These are phyloP conservation scores for Earliella scabrosa DNA, from an alignment of 1,284 basidiomycete species.

Conservation along the genomic window DNA sequence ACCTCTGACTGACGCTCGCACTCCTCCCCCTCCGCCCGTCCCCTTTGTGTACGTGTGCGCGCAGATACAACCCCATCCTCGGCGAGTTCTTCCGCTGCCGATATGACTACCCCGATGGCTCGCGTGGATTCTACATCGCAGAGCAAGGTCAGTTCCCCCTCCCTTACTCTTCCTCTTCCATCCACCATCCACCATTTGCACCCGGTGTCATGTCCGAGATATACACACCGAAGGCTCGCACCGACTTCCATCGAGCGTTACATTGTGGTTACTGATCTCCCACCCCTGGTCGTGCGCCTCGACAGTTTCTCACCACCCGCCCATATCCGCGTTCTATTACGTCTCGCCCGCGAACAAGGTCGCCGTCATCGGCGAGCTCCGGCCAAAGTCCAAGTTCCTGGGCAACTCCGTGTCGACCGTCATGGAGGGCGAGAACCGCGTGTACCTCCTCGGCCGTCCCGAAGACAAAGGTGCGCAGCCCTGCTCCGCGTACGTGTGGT, in stretches of 20 bases:
- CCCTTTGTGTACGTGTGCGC: not conserved
- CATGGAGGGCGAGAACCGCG: conserved; percentile 96
- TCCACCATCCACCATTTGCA: no score
- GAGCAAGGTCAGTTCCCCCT: conserved; percentile 77
- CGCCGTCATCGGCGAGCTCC: conserved; percentile 89
- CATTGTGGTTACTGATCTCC: not conserved
- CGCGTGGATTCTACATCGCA: conserved; percentile 95
- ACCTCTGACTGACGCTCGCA: conserved; percentile 8
- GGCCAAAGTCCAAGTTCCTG: conserved; percentile 95
- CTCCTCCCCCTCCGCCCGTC: no score
- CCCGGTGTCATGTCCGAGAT: no score
- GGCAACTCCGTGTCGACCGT: conserved; percentile 95
- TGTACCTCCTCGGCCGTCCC: conserved; percentile 78
- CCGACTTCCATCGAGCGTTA: not conserved
- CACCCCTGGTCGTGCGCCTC: not conserved
- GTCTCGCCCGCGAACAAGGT: conserved; percentile 90
- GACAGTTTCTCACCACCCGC: conserved; percentile 90
- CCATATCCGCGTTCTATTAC: conserved; percentile 97
- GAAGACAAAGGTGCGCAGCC: conserved; percentile 80
- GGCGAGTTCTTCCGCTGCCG: conserved; percentile 98
- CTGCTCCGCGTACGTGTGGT: not conserved
- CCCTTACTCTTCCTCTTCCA: not conserved
- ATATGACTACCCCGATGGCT: conserved; percentile 92
- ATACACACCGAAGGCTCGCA: no score
- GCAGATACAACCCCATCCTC: conserved; percentile 93